Conservation (phyloP, 2,329 filamentous ascomycete genomes). For the Metarhizium album region DNA sequence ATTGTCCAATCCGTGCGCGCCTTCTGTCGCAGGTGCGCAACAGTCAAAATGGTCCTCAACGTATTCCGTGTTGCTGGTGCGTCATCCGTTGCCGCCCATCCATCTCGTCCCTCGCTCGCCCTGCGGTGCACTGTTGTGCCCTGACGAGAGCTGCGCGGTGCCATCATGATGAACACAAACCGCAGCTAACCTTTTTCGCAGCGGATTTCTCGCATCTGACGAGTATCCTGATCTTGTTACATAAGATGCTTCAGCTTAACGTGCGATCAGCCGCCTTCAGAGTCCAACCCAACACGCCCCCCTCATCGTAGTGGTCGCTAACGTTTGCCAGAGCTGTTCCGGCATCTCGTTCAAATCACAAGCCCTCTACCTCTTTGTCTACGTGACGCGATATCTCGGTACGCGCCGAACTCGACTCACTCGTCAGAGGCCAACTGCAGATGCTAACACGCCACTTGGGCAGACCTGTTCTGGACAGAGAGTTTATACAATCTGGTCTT, state of each 20-base stretch:
- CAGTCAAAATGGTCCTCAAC: constrained; percentile 38
- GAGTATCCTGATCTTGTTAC: constrained; percentile 87
- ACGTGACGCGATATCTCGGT: constrained; percentile 87
- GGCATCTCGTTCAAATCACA: constrained; percentile 99
- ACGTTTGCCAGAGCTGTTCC: constrained; percentile 66
- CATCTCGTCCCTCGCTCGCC: neutral
- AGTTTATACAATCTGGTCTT: constrained; percentile 89
- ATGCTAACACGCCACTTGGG: neutral
- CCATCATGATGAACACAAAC: neutral
- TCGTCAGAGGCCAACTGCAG: neutral
- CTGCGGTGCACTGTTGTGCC: too few species aligned
- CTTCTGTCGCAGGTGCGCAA: neutral
- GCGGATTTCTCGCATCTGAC: constrained; percentile 92
- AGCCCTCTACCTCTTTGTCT: constrained; percentile 87
- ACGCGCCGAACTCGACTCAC: constrained; percentile 11
- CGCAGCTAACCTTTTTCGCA: constrained; percentile 26
- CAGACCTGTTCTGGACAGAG: constrained; percentile 76
- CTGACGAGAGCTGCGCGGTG: constrained; percentile 12
- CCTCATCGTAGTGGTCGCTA: neutral
- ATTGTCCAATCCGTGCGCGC: neutral
- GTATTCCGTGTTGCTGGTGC: constrained; percentile 47
- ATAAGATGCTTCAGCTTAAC: constrained; percentile 91
- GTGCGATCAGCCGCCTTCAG: constrained; percentile 37
- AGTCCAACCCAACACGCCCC: neutral
- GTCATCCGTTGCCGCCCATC: constrained; percentile 12